Evolutionary conservation across 1,139 yeast genomes (phyloP).

Genomic region (Scheffersomyces illinoinensis): DNA sequence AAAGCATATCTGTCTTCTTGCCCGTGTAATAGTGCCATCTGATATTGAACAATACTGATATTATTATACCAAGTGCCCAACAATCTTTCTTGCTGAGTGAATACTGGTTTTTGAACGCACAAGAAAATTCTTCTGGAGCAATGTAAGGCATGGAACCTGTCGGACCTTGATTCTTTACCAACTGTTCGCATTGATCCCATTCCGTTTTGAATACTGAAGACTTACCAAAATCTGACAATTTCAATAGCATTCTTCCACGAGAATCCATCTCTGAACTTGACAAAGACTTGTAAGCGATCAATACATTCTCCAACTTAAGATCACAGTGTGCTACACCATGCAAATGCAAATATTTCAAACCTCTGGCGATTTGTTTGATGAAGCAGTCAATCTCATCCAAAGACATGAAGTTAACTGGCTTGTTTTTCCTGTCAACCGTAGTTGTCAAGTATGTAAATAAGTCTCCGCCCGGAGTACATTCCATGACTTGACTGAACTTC

Average conservation of each 20-base stretch:
- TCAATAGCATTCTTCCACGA: constrained; percentile 43
- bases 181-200: constrained; percentile 40
- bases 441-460: constrained; percentile 43
- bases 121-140: constrained; percentile 64
- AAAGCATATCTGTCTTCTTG: constrained; percentile 8
- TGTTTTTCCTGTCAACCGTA: constrained; percentile 13
- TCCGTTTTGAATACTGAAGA: constrained; percentile 73
- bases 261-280: constrained; percentile 5
- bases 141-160: constrained; percentile 78
- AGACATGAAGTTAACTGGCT: constrained; percentile 19
- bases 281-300: constrained; percentile 25
- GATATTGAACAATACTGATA: constrained; percentile 31
- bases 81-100: constrained; percentile 65
- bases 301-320: constrained; percentile 64
- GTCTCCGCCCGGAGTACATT: constrained; percentile 75
- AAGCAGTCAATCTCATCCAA: constrained; percentile 69
- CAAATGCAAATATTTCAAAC: constrained; percentile 65
- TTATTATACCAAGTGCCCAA: constrained; percentile 68
- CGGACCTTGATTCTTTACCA: constrained; percentile 56
- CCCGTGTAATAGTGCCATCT: constrained; percentile 27
- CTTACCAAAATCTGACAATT: constrained; percentile 75
- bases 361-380: constrained; percentile 65
- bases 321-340: constrained; percentile 82
- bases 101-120: constrained; percentile 22
- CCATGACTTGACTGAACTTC: constrained; percentile 77